phyloP scores from a whole-genome alignment of 176 grass and related monocot genomes.

The Carex scoparia region DNA sequence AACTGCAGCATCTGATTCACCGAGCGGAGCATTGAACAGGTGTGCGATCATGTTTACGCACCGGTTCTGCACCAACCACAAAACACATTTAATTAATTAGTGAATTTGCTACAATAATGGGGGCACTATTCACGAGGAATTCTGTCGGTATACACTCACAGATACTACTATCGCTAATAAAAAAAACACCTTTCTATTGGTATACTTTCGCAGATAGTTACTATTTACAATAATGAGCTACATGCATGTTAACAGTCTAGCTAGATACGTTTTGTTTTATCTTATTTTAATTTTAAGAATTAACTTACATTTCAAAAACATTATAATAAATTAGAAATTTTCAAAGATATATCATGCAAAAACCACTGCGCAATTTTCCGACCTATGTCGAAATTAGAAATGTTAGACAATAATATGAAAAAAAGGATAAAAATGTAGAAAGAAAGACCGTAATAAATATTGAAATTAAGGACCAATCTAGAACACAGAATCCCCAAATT shows the following conservation, averaged over 20 bases:
- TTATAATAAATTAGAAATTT: neutral
- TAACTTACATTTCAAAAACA: neutral
- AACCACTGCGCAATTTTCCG: neutral
- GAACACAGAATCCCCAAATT: neutral
- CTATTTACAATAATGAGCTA: no score
- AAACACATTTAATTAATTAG: neutral
- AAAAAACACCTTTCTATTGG: no score
- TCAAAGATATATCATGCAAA: neutral
- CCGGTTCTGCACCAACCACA: slow-evolving; percentile 50
- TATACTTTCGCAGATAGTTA: no score
- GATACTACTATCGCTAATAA: no score
- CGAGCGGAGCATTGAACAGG: slow-evolving; percentile 83
- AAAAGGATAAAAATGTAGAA: no score
- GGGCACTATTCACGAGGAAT: no score
- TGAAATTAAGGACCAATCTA: neutral
- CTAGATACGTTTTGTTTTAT: neutral
- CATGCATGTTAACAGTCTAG: neutral
- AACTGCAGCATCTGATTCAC: slow-evolving; percentile 72
- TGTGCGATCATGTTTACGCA: slow-evolving; percentile 98
- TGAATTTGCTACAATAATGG: neutral
- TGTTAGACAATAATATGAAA: neutral
- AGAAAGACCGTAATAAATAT: neutral
- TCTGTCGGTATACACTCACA: no score
- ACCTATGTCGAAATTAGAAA: neutral
- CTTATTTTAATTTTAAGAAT: neutral